phyloP scores from a whole-genome alignment of 352 stramenopile genomes.

The Phytopythium kandeliae region DNA sequence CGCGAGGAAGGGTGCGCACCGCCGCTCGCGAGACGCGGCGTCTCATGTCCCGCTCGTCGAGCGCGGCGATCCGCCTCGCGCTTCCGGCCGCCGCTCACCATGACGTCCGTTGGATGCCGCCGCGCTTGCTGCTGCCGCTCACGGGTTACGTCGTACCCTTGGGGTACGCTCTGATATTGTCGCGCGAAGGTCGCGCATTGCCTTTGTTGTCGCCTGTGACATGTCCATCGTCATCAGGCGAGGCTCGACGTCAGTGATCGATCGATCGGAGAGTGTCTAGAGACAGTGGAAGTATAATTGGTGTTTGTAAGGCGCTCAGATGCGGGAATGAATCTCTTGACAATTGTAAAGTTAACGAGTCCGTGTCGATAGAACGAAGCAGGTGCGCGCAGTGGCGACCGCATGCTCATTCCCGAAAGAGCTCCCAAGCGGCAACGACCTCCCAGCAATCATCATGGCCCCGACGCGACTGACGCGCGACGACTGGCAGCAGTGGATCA shows the following conservation, averaged over 20 bases:
- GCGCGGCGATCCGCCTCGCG: conserved; percentile 20
- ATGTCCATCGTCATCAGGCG: conserved; percentile 1
- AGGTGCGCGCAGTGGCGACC: background rate
- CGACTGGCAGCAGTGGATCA: conserved; percentile 55
- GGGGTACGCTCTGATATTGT: too few relatives aligned
- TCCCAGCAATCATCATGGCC: conserved; percentile 4
- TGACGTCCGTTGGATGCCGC: too few relatives aligned
- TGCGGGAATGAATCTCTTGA: background rate
- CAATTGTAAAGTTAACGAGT: background rate
- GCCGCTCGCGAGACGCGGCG: conserved; percentile 10
- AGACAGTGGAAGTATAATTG: background rate
- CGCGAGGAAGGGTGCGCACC: conserved; percentile 24
- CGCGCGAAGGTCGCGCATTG: background rate
- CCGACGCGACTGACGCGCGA: conserved; percentile 29
- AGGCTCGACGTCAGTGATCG: background rate
- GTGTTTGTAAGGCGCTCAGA: background rate
- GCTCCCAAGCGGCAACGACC: conserved; percentile 4
- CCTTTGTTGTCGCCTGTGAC: background rate
- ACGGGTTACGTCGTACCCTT: too few relatives aligned
- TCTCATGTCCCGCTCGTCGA: conserved; percentile 4
- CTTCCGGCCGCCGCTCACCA: conserved; percentile 68
- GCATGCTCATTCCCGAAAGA: conserved; percentile 3
- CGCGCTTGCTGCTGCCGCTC: background rate
- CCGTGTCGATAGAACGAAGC: background rate
- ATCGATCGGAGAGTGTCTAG: background rate